Percentiles rank a stretch among this genome's conserved stretches.
phyloP scores from a whole-genome alignment of 805 yeast species.

The Crinitomyces ghanaensis region DNA sequence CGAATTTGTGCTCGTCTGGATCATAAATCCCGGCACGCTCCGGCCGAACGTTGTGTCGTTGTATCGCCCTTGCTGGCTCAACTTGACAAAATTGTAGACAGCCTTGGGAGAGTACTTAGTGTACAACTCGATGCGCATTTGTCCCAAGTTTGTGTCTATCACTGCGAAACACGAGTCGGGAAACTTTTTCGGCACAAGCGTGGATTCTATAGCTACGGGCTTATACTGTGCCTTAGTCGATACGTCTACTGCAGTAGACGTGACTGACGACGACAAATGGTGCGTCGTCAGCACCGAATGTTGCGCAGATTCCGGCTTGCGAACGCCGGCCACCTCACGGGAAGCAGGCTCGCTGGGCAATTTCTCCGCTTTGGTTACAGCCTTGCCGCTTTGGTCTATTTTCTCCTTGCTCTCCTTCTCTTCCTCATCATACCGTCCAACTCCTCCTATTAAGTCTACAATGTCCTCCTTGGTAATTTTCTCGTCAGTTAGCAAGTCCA shows the following conservation, averaged over 20 bases:
- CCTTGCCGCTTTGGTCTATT: slow-evolving; percentile 4
- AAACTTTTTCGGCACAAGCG: slow-evolving; percentile 20
- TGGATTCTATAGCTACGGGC: slow-evolving; percentile 17
- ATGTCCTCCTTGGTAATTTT: slow-evolving; percentile 21
- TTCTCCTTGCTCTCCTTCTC: too few relatives aligned
- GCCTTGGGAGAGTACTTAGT: slow-evolving; percentile 21
- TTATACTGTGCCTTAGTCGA: slow-evolving; percentile 18
- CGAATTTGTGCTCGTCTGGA: slow-evolving; percentile 27
- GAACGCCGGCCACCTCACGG: too few relatives aligned
- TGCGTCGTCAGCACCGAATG: slow-evolving; percentile 14
- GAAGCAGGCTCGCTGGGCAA: too few relatives aligned
- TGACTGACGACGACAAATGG: slow-evolving; percentile 21
- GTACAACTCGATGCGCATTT: slow-evolving; percentile 15
- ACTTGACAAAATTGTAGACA: slow-evolving; percentile 20
- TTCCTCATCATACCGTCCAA: too few relatives aligned
- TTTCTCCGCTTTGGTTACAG: neutral
- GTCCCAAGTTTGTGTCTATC: slow-evolving; percentile 21
- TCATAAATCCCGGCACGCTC: slow-evolving; percentile 25
- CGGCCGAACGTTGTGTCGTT: slow-evolving; percentile 23
- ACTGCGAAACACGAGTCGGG: slow-evolving; percentile 20
- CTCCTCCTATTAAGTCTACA: slow-evolving; percentile 15
- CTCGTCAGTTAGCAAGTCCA: slow-evolving; percentile 24
- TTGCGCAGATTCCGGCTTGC: too few relatives aligned
- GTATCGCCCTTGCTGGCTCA: slow-evolving; percentile 24
- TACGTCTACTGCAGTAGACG: slow-evolving; percentile 23